Conservation (phyloP, 306 rosid genomes). For the Gastrolobium villosum region DNA sequence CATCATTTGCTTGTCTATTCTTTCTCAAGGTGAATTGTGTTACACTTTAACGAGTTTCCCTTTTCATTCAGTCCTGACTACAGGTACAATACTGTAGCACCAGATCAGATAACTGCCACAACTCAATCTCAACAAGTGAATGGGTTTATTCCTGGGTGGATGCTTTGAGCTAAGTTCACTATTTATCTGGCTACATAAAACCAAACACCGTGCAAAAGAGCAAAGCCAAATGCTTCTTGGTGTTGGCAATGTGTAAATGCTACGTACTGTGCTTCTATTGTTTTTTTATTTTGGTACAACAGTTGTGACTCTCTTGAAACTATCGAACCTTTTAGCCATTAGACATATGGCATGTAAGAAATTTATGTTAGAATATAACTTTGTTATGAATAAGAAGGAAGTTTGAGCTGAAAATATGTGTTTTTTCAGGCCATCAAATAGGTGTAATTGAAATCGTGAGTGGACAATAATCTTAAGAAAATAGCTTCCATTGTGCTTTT, state of each 20-base stretch:
- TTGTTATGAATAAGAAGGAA: not conserved
- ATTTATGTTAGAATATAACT: slow-evolving; percentile 40
- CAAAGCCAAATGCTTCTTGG: slow-evolving; percentile 43
- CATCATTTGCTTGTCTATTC: not conserved
- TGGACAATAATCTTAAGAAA: too few species aligned
- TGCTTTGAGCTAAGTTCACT: slow-evolving; percentile 64
- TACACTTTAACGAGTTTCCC: not conserved
- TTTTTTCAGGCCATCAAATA: not conserved
- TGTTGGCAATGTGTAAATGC: slow-evolving; percentile 52
- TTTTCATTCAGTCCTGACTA: slow-evolving; percentile 48
- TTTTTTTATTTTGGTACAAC: slow-evolving; percentile 47
- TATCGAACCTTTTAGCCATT: slow-evolving; percentile 50
- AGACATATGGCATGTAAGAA: slow-evolving; percentile 48
- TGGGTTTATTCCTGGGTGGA: slow-evolving; percentile 93
- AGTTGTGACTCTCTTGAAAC: slow-evolving; percentile 51
- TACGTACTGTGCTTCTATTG: slow-evolving; percentile 42
- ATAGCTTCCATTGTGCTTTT: too few species aligned
- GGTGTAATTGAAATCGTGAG: too few species aligned
- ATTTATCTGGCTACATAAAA: slow-evolving; percentile 33
- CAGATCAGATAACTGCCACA: slow-evolving; percentile 77
- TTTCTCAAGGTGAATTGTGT: not conserved
- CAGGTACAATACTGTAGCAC: slow-evolving; percentile 64
- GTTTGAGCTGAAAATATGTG: not conserved
- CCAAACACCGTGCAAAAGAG: slow-evolving; percentile 1
- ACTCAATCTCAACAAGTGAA: slow-evolving; percentile 74